Evolutionary conservation across 2,329 filamentous ascomycete species (phyloP), one percentile per base, ranked within the genome.

Genomic region (Passalora sequoiae): DNA sequence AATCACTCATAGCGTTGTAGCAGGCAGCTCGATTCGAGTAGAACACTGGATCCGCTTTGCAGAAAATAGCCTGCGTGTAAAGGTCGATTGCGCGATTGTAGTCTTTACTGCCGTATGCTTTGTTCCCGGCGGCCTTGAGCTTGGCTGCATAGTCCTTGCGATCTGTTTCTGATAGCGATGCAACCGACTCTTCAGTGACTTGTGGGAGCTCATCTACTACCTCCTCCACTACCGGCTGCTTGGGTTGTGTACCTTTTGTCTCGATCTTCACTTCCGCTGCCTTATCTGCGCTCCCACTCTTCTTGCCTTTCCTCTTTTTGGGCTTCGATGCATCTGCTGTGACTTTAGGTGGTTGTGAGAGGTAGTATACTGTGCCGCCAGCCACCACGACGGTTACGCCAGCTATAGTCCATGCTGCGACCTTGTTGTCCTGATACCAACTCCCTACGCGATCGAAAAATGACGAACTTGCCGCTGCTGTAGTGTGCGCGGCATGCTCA

Each of bases 21-120:
- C 92, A 98, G 42, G 92, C 92, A 45, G 92, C 92, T 59, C 92
- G 85, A 77, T 98, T 98, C 53, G 92, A 97, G 77, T 94, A 98
- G 76, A 92, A 98, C 66, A 98, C 89, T 22, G 92, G 89, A 62
- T 98, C 92, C 45, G 89, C 84, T 72, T 92, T 94, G 83, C 92
- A 97, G 39, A 97, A 73, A 59, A 98, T 94, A 38, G 92, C 92
- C 72, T 94, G 87, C 55, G 86, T 86, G 71, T 98, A 98, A 25
- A 98, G 81, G 4, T 89, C 85, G 63, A 98, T 98, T 56, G 92
- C 92, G 60, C 80, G 82, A 69, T 88, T 84, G 71, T 96, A 96
- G 61, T 94, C 86, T 72, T 96, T 97, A 56, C 83, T 81, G 49
- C 88, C 89, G 62, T 96, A 98, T 6, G 92, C 88, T 71, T 92